A percentile compares a stretch with the other conserved stretches of the same genome.
Evolutionary conservation across 352 stramenopile genomes (phyloP).

Genomic region (Pythium sp.): DNA sequence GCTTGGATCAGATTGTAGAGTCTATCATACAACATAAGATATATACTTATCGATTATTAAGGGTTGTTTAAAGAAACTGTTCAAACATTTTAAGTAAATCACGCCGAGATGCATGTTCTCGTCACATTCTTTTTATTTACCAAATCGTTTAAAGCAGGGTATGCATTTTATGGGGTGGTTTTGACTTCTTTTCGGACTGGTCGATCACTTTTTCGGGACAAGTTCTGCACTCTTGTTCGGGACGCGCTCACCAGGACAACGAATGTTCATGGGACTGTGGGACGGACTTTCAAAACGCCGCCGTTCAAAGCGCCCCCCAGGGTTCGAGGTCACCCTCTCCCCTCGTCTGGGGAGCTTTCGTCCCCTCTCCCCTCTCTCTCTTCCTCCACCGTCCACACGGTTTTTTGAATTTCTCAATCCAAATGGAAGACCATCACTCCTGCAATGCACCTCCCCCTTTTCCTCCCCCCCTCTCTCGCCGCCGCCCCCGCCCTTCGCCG

Average conservation of each 20-base stretch:
- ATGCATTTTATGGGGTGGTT: neutral
- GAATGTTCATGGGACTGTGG: conserved; percentile 11
- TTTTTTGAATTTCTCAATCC: conserved; percentile 41
- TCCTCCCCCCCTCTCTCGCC: conserved; percentile 21
- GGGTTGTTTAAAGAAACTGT: too few species aligned
- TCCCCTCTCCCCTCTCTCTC: conserved; percentile 15
- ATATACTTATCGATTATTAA: too few species aligned
- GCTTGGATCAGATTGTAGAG: too few species aligned
- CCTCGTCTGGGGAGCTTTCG: neutral
- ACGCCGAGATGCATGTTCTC: too few species aligned
- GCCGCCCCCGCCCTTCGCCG: neutral
- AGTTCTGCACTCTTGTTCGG: neutral
- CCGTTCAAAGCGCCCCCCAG: conserved; percentile 4
- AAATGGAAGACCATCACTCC: conserved; percentile 27
- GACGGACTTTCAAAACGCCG: conserved; percentile 3
- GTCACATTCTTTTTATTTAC: too few species aligned
- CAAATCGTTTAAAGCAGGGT: neutral
- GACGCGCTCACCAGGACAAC: neutral
- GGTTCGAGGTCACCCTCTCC: conserved; percentile 4
- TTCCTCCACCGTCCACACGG: conserved; percentile 21
- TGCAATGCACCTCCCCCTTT: conserved; percentile 4
- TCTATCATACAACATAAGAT: too few species aligned
- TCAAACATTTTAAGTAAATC: too few species aligned
- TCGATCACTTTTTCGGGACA: neutral
- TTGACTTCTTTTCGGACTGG: neutral